Percentiles rank a stretch among this genome's conserved stretches.
Evolutionary conservation across 768 basidiomycete genomes (phyloP).

Genomic region (Panaeolus cyanescens): DNA sequence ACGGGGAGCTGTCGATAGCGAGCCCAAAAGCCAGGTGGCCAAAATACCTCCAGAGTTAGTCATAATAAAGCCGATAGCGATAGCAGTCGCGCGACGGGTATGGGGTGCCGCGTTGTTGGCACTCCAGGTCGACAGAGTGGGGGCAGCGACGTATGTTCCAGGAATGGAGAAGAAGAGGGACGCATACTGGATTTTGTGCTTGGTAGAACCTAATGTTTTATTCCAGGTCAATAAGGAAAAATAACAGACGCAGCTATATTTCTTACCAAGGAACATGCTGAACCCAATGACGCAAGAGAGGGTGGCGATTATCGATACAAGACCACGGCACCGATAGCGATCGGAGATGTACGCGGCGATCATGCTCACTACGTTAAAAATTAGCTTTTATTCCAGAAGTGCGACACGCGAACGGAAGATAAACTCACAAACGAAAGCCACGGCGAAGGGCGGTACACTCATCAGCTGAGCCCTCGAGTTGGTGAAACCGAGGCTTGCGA

Average conservation of each 20-base stretch:
- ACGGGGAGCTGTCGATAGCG: conserved; percentile 47
- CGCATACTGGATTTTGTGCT: conserved; percentile 47
- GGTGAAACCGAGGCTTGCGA: conserved; percentile 59
- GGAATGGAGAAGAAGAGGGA: conserved; percentile 57
- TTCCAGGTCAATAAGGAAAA: not conserved
- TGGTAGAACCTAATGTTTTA: conserved; percentile 31
- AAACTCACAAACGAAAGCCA: conserved; percentile 48
- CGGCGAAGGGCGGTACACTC: conserved; percentile 60
- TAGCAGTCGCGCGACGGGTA: conserved; percentile 55
- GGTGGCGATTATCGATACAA: conserved; percentile 44
- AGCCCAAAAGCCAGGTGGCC: conserved; percentile 59
- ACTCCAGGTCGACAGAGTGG: conserved; percentile 57
- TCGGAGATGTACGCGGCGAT: conserved; percentile 52
- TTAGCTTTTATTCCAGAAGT: not conserved
- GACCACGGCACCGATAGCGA: conserved; percentile 50
- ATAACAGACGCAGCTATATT: not conserved
- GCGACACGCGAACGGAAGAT: not conserved
- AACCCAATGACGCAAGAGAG: conserved; percentile 51
- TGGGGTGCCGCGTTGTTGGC: conserved; percentile 65
- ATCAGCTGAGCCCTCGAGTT: conserved; percentile 58
- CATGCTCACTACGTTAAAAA: conserved; percentile 28
- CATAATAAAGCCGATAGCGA: conserved; percentile 59
- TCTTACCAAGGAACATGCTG: conserved; percentile 54
- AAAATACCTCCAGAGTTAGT: conserved; percentile 64
- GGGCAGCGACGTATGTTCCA: conserved; percentile 54